phyloP scores from a whole-genome alignment of 306 rosid species.

The Astragalus membranaceus region DNA sequence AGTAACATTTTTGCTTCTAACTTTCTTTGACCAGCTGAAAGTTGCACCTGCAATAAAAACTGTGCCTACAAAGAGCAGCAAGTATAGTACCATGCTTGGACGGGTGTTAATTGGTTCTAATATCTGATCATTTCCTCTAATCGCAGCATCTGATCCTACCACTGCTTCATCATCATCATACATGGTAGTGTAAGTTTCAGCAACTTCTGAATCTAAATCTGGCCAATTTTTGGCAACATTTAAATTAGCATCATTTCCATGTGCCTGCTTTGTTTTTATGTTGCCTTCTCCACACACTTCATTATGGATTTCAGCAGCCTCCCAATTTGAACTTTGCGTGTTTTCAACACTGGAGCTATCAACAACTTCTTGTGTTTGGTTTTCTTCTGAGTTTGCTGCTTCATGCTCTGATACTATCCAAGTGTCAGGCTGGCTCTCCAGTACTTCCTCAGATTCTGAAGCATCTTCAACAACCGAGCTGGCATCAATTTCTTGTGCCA shows the following conservation, averaged over 20 bases:
- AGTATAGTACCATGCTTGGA: neutral
- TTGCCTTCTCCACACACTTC: neutral
- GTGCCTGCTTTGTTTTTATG: neutral
- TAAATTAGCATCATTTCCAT: neutral
- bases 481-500: neutral
- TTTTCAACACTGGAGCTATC: neutral
- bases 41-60: constrained; percentile 29
- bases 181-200: neutral
- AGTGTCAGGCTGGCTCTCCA: neutral
- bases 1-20: neutral
- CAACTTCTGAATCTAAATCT: neutral
- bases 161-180: neutral
- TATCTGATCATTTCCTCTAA: neutral
- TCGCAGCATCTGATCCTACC: constrained; percentile 14
- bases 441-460: neutral
- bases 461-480: neutral
- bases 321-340: neutral
- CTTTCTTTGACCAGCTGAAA: constrained; percentile 28
- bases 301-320: constrained; percentile 2
- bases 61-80: constrained; percentile 27
- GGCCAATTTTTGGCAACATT: neutral
- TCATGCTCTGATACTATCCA: neutral
- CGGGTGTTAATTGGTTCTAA: too few species aligned
- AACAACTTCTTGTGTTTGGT: neutral
- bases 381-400: constrained; percentile 3